A percentile compares a stretch with the other conserved stretches of the same genome.
phyloP scores from a whole-genome alignment of 768 basidiomycete genomes.

The Cyathus striatus region DNA sequence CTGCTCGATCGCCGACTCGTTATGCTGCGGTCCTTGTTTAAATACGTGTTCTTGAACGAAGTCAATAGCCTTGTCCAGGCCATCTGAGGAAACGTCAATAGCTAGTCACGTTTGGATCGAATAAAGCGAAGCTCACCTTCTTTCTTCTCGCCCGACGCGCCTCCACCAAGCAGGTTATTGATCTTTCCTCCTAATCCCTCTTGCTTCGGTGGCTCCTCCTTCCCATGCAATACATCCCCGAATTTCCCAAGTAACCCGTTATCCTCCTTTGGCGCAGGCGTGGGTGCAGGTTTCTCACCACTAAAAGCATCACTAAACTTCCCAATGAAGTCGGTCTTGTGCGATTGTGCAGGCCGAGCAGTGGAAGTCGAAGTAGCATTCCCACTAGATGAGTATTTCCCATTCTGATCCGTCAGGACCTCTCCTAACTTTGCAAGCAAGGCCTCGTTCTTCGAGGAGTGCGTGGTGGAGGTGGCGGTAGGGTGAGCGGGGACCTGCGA shows the following conservation, averaged over 20 bases:
- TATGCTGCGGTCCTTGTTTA: constrained; percentile 22
- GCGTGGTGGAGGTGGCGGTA: not conserved
- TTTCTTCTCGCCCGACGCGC: constrained; percentile 11
- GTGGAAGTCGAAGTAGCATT: not conserved
- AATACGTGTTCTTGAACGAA: constrained; percentile 19
- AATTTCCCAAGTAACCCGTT: constrained; percentile 10
- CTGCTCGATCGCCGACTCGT: constrained; percentile 30
- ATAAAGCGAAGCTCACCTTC: constrained; percentile 8
- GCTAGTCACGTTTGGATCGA: not conserved
- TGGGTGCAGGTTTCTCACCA: not conserved
- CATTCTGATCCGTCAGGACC: not conserved
- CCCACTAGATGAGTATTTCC: not conserved
- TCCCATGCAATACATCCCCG: constrained; percentile 4
- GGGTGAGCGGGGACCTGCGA: not conserved
- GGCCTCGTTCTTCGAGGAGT: not conserved
- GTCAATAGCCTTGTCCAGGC: constrained; percentile 18
- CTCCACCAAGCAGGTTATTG: constrained; percentile 13
- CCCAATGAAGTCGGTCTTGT: constrained; percentile 1
- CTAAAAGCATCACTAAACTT: constrained; percentile 6
- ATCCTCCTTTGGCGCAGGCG: constrained; percentile 1
- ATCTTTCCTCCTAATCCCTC: constrained; percentile 13
- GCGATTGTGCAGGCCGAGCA: not conserved
- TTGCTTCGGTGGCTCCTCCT: constrained; percentile 9
- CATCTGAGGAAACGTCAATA: constrained; percentile 2
- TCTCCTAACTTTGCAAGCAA: not conserved